phyloP scores from a whole-genome alignment of 805 yeast genomes.

The Lachancea meyersii region DNA sequence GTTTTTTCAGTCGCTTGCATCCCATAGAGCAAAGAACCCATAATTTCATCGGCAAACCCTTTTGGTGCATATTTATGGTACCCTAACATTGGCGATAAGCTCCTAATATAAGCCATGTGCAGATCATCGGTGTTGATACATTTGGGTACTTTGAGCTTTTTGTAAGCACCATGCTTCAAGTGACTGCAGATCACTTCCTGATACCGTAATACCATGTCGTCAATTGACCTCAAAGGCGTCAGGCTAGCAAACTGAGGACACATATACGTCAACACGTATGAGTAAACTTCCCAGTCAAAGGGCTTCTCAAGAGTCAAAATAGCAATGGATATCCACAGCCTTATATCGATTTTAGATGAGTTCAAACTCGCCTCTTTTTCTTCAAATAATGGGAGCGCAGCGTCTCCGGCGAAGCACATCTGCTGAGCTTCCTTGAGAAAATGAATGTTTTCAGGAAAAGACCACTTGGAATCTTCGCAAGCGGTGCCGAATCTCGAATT shows the following conservation, averaged over 20 bases:
- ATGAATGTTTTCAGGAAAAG: conserved; percentile 50
- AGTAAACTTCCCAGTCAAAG: conserved; percentile 64
- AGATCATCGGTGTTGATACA: conserved; percentile 51
- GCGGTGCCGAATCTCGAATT: conserved; percentile 32
- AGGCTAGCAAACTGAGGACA: conserved; percentile 64
- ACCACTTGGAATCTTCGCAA: conserved; percentile 40
- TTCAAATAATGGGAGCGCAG: not conserved
- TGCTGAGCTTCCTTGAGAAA: conserved; percentile 15
- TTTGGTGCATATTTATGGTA: conserved; percentile 50
- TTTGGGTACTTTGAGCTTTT: conserved; percentile 36
- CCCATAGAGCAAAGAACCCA: conserved; percentile 54
- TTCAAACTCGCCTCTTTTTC: conserved; percentile 16
- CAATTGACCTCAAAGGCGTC: conserved; percentile 42
- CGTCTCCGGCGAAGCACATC: not conserved
- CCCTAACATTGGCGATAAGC: conserved; percentile 56
- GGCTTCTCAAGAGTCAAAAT: conserved; percentile 45
- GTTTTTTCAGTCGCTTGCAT: conserved; percentile 68
- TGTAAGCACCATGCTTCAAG: conserved; percentile 44
- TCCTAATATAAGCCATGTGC: conserved; percentile 58
- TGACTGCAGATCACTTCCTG: conserved; percentile 53
- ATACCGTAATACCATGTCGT: conserved; percentile 37
- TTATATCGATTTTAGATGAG: conserved; percentile 1
- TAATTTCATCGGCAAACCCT: conserved; percentile 56
- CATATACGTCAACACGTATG: conserved; percentile 59
- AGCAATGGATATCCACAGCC: conserved; percentile 44